A percentile compares a stretch with the other conserved stretches of the same genome.
Evolutionary conservation across 2,329 filamentous ascomycete genomes (phyloP).

Genomic region (Calonectria honghensis): DNA sequence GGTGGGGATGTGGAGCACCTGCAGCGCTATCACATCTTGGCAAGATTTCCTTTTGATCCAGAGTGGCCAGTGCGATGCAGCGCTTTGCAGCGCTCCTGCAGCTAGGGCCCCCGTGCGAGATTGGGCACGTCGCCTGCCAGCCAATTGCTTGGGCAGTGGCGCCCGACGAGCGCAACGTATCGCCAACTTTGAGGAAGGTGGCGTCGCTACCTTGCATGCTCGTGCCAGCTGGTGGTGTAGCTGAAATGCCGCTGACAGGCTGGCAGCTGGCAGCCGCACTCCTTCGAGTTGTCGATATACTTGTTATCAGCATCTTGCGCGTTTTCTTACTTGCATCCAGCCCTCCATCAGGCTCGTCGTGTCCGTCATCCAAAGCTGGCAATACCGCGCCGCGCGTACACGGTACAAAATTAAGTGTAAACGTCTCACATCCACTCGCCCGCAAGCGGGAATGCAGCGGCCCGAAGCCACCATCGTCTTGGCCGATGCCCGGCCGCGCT

Average conservation of each 20-base stretch:
- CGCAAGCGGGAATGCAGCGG: not conserved
- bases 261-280: not conserved
- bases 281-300: constrained; percentile 11
- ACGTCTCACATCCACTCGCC: not conserved
- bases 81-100: not conserved
- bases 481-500: not conserved
- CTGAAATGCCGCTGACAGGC: constrained; percentile 3
- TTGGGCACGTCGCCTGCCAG: not conserved
- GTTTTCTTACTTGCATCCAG: not conserved
- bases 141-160: not conserved
- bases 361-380: not conserved
- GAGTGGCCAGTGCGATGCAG: constrained; percentile 5
- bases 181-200: not conserved
- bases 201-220: not conserved
- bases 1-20: not conserved
- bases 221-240: constrained; percentile 18
- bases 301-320: not conserved
- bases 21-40: constrained; percentile 9
- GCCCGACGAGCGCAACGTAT: not conserved
- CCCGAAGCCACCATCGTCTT: constrained; percentile 14
- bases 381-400: not conserved
- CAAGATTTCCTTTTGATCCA: constrained; percentile 19
- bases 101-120: not conserved
- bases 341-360: not conserved
- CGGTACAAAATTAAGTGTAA: not conserved